These are phyloP conservation scores for Suhomyces kunorum DNA, from an alignment of 1,139 yeast species.

Conservation along the genomic window DNA sequence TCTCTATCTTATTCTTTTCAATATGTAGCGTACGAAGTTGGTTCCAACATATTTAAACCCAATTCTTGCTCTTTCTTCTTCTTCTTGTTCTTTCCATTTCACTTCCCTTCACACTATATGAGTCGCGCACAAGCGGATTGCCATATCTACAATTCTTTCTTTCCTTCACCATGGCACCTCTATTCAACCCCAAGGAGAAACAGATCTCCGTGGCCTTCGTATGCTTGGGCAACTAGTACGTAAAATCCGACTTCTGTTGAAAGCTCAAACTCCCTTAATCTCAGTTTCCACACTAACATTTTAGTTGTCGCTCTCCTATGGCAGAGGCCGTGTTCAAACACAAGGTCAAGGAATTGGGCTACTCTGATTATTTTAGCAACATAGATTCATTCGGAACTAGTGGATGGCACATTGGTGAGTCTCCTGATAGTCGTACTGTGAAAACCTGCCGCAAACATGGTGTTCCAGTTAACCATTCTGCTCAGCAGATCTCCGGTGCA, in stretches of 20 bases:
- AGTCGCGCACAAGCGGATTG: too few species aligned
- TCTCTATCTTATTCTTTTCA: too few species aligned
- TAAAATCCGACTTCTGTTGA: too few species aligned
- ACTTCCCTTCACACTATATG: too few species aligned
- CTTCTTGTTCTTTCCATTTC: too few species aligned
- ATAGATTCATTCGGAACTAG: conserved; percentile 92
- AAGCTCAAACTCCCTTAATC: too few species aligned
- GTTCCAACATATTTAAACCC: too few species aligned
- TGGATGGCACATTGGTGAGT: conserved; percentile 79
- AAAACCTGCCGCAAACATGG: conserved; percentile 69
- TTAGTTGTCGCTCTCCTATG: conserved; percentile 93
- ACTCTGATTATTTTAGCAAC: conserved; percentile 38
- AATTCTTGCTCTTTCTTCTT: too few species aligned
- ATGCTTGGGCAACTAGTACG: conserved; percentile 87
- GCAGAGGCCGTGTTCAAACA: conserved; percentile 90
- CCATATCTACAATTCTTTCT: neutral
- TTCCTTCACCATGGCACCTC: conserved; percentile 11
- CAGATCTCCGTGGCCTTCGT: conserved; percentile 77
- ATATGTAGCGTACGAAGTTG: too few species aligned
- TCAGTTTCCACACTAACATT: neutral
- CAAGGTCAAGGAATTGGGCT: conserved; percentile 53
- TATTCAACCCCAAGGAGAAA: conserved; percentile 25
- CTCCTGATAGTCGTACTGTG: conserved; percentile 75
- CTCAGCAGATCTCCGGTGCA: conserved; percentile 62
- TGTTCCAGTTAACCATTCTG: conserved; percentile 72